Evolutionary conservation across 768 basidiomycete genomes (phyloP), one percentile per base, ranked within the genome.

Genomic region (Suillus spraguei): DNA sequence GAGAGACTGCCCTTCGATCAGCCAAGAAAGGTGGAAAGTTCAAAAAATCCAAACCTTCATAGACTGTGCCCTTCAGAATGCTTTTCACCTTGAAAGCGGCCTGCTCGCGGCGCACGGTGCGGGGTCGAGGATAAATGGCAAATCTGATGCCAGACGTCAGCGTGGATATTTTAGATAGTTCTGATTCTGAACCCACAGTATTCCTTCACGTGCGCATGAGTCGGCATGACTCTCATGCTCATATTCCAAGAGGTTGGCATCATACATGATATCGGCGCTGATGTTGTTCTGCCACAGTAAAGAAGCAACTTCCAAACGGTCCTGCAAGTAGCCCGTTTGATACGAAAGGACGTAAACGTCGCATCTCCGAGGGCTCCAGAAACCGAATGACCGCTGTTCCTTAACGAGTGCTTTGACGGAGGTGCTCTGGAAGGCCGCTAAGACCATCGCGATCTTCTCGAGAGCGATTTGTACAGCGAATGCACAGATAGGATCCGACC

Each of bases 241-340:
- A 5, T 77, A 72, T 61, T 88, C 87, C 6, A 80, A 78, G 46
- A 94, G 71, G 14, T 86, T 89, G 2, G 85, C 82, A 64, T 95
- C 93, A 68, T 95, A 95, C 90, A 94, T 92, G 60, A 95, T 78
- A 74, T 95, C 93, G 0, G 92, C 89, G 67, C 91, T 93, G 71
- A 94, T 94, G 59, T 85, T 86, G 68, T 93, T 81, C 69, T 87
- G 82, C 93, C 93, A 95, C 39, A 95, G 77, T 58, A 88, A 83
- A 0, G 91, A 79, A 14, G 87, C 90, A 2, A 93, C 83, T 68
- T 94, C 91, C 20, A 95, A 81, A 49, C 93, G 82, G 59, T 94
- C 93, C 65, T 87, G 85, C 41, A 95, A 77, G 69, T 87, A 82
- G 11, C 93, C 92, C 9, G 86, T 79, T 65, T 91, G 87, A 64